phyloP scores from a whole-genome alignment of 2,329 filamentous ascomycete genomes.

The Arthrobotrys musiformis region DNA sequence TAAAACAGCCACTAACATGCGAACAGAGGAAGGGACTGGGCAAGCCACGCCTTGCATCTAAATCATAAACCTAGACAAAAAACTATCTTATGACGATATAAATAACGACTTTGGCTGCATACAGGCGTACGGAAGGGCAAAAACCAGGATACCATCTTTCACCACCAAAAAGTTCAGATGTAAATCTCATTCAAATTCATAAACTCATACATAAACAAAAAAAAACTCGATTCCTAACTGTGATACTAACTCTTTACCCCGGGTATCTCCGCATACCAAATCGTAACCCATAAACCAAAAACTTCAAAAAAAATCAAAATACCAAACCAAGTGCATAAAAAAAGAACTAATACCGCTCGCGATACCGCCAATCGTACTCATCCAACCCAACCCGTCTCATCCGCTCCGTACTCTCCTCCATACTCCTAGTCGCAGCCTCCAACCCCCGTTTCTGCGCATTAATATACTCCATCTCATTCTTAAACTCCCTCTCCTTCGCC shows the following conservation, averaged over 20 bases:
- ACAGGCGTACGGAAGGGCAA: constrained; percentile 18
- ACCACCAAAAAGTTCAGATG: constrained; percentile 26
- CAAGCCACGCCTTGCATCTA: constrained; percentile 23
- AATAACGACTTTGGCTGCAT: constrained; percentile 4
- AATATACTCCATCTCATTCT: constrained; percentile 31
- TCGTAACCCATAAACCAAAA: neutral
- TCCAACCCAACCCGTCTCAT: constrained; percentile 25
- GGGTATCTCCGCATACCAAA: constrained; percentile 32
- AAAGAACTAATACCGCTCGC: neutral
- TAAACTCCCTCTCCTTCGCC: constrained; percentile 16
- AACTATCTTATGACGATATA: neutral
- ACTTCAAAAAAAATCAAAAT: neutral
- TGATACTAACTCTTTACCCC: neutral
- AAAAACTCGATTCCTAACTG: neutral
- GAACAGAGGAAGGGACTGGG: constrained; percentile 45
- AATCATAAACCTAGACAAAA: neutral
- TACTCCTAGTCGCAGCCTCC: constrained; percentile 15
- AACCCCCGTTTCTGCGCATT: constrained; percentile 19
- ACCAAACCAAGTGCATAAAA: neutral
- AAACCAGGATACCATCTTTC: constrained; percentile 14
- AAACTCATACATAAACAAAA: neutral
- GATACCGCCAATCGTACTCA: constrained; percentile 12
- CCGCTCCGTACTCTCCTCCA: constrained; percentile 9
- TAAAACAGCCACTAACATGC: constrained; percentile 17
- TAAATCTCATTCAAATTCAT: constrained; percentile 1